phyloP scores from a whole-genome alignment of 768 basidiomycete species.

The Pulveroboletus sp. region DNA sequence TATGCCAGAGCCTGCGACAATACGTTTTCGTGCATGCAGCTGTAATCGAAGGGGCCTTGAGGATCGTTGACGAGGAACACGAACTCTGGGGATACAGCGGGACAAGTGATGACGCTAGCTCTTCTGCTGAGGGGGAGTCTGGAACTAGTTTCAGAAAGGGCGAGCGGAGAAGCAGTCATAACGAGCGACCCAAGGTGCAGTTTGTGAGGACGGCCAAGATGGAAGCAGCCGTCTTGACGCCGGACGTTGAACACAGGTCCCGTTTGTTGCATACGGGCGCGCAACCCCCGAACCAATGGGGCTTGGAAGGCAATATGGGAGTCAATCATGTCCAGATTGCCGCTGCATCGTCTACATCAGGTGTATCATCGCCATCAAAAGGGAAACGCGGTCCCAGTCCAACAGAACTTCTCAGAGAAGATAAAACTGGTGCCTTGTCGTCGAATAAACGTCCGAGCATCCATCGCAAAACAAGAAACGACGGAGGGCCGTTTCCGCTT shows the following conservation, averaged over 20 bases:
- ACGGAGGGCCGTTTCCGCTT: constrained; percentile 13
- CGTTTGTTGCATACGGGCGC: constrained; percentile 6
- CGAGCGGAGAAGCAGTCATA: constrained; percentile 19
- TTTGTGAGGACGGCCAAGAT: not conserved
- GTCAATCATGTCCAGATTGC: constrained; percentile 4
- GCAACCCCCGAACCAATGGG: constrained; percentile 2
- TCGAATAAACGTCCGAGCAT: constrained; percentile 66
- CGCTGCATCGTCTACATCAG: constrained; percentile 14
- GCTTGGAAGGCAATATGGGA: constrained; percentile 3
- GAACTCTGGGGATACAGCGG: constrained; percentile 31
- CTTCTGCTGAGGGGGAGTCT: constrained; percentile 10
- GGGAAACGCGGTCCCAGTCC: constrained; percentile 71
- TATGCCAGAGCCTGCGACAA: constrained; percentile 92
- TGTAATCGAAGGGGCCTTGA: constrained; percentile 74
- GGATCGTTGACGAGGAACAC: constrained; percentile 71
- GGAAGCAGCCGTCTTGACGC: not conserved
- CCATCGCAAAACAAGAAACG: constrained; percentile 39
- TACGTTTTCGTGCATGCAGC: constrained; percentile 92
- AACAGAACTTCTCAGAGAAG: constrained; percentile 62
- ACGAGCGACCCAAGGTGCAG: constrained; percentile 8
- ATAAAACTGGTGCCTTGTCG: constrained; percentile 50
- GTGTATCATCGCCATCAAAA: constrained; percentile 34
- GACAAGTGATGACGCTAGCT: constrained; percentile 21
- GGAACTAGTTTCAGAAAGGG: constrained; percentile 4
- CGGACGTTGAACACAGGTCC: constrained; percentile 2